These are phyloP conservation scores for Artomyces pyxidatus DNA, from an alignment of 768 basidiomycete genomes.

Conservation along the genomic window DNA sequence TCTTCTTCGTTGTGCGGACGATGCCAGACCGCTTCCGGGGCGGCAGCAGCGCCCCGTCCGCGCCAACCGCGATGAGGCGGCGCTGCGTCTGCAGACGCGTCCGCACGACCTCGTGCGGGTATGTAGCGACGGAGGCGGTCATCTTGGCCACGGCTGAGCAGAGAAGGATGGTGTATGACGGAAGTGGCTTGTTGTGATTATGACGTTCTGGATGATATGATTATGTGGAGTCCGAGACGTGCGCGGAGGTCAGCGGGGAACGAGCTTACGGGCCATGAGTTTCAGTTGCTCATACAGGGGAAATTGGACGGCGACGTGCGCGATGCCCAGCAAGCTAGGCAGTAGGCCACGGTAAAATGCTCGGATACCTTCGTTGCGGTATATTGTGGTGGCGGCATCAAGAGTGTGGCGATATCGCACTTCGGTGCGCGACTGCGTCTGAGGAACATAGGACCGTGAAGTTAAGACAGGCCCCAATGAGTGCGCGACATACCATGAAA, in stretches of 20 bases:
- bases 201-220: conserved; percentile 10
- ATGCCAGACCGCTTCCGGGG: conserved; percentile 61
- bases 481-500: conserved; percentile 72
- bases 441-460: conserved; percentile 1
- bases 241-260: background rate
- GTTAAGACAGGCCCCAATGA: background rate
- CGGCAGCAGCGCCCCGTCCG: conserved; percentile 41
- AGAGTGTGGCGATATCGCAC: conserved; percentile 79
- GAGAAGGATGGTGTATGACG: conserved; percentile 60
- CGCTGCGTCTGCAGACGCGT: conserved; percentile 90
- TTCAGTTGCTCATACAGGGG: conserved; percentile 94
- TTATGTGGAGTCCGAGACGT: conserved; percentile 1
- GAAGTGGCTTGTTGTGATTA: conserved; percentile 29
- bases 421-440: conserved; percentile 83
- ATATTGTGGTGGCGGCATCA: conserved; percentile 86
- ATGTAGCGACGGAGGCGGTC: conserved; percentile 91
- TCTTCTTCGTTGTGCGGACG: conserved; percentile 60
- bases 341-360: conserved; percentile 94
- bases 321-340: conserved; percentile 88
- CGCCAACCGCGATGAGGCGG: conserved; percentile 43
- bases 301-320: conserved; percentile 96
- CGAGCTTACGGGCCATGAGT: conserved; percentile 63
- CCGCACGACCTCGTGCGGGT: conserved; percentile 98
- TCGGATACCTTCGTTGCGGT: conserved; percentile 73
- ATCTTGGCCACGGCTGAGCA: conserved; percentile 95